Evolutionary conservation across 2,329 filamentous ascomycete genomes (phyloP).

Genomic region (Xylaria sp.): DNA sequence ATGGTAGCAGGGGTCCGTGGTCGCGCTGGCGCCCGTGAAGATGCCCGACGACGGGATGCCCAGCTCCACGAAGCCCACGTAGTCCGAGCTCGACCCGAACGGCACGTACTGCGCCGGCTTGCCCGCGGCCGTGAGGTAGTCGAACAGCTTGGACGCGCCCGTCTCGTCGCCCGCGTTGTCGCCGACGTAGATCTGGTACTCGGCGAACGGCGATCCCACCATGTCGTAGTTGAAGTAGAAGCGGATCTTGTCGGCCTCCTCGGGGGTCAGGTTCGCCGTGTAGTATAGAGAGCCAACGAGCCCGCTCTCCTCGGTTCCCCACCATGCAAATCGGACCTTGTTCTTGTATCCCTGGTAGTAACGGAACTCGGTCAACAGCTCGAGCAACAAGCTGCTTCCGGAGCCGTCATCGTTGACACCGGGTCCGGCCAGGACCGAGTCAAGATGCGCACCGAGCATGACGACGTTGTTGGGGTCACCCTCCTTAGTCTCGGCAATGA

Average conservation of each 20-base stretch:
- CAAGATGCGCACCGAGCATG: conserved; percentile 50
- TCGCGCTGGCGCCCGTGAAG: conserved; percentile 47
- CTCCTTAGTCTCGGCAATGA: conserved; percentile 51
- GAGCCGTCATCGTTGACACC: conserved; percentile 51
- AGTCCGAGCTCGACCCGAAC: conserved; percentile 48
- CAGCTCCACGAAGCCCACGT: conserved; percentile 48
- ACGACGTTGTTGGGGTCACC: conserved; percentile 51
- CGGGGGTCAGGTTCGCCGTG: conserved; percentile 42
- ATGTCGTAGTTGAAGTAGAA: conserved; percentile 77
- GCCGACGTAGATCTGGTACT: conserved; percentile 46
- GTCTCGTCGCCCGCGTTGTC: conserved; percentile 45
- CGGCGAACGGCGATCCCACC: conserved; percentile 58
- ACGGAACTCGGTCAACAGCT: conserved; percentile 46
- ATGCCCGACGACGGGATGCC: conserved; percentile 49
- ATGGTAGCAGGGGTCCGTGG: conserved; percentile 48
- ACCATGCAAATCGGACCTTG: conserved; percentile 52
- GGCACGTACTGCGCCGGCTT: conserved; percentile 42
- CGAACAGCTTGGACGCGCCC: conserved; percentile 44
- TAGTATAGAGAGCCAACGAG: conserved; percentile 52
- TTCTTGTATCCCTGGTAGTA: conserved; percentile 46
- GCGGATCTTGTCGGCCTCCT: conserved; percentile 59
- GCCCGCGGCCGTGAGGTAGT: conserved; percentile 46
- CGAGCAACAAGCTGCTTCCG: conserved; percentile 46
- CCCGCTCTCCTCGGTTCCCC: conserved; percentile 52
- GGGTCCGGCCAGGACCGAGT: conserved; percentile 47